Base-by-base conservation (phyloP, 2,329 filamentous ascomycete species). In the Rosellinia necatrix region DNA sequence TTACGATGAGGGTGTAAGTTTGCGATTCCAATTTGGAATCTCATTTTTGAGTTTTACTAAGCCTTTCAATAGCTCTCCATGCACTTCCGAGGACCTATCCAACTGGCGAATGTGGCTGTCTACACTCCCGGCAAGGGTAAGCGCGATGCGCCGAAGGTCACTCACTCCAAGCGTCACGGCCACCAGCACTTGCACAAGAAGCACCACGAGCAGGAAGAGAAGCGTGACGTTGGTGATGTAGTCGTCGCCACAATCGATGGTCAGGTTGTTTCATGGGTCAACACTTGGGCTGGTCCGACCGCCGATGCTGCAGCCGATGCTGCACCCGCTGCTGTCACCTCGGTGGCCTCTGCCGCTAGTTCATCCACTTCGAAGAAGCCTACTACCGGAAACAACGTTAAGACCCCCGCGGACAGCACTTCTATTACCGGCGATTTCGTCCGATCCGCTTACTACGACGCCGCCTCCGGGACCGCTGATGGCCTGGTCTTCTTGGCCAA, bases 1-100 rank as follows among this genome's bases (percentile, higher is more conserved):
- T 6, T 78, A 91, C 29, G 80, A 89, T 59, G 85, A 89, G 69
- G 88, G 88, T 75, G 88, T 91, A 75, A 72, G 83, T 64, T 25
- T 21, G 8, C 41, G n/a, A 15, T 10, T 43, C 19, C 13, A 10
- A 44, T 3, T 15, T 7, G 34, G 15, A 6, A 7, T 7, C 19
- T 37, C n/a, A 15, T 15, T 37, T 15, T 22, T 38, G 10, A 12
- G 17, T 15, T 10, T 17, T 15, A n/a, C 56, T 64, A 60, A 67
- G 50, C 9, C 51, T 40, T 25, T 35, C 37, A 25, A 21, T 32
- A 91, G 88, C 77, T 92, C 25, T 90, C 88, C 1, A 72, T 90
- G 59, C 86, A 91, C 70, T 79, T 92, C 67, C 86, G 89, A 63
- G 90, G 89, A 3, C 89, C 89, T 1, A 71, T 90, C 64, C 74